Evolutionary conservation across 2,329 filamentous ascomycete species (phyloP).

Genomic region (Boeremia lycopersici): DNA sequence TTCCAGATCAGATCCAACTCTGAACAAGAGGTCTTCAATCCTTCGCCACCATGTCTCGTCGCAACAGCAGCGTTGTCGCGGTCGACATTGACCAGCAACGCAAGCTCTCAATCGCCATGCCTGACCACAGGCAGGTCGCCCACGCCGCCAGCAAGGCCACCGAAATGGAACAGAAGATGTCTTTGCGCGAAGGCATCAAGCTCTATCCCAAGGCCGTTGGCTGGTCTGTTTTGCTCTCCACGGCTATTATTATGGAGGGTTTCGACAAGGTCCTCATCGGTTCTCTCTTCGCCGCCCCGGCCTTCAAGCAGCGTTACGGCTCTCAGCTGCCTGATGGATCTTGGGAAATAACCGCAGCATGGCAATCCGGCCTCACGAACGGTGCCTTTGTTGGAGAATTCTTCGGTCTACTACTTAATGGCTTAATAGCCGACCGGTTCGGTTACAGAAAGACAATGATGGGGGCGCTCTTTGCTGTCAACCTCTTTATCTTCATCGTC

Average conservation of each 20-base stretch:
- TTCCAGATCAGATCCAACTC: constrained; percentile 18
- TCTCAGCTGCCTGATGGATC: constrained; percentile 43
- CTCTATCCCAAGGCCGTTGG: constrained; percentile 85
- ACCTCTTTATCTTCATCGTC: constrained; percentile 44
- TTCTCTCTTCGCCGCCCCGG: constrained; percentile 68
- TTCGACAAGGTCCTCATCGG: constrained; percentile 82
- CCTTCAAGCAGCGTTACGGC: constrained; percentile 54
- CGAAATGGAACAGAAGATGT: constrained; percentile 55
- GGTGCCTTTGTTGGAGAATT: constrained; percentile 54
- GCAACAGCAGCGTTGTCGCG: constrained; percentile 41
- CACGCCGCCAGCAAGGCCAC: constrained; percentile 47
- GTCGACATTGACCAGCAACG: constrained; percentile 40
- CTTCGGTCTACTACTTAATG: constrained; percentile 54
- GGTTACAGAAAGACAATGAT: constrained; percentile 50
- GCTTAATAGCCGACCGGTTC: constrained; percentile 51
- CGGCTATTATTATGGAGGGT: constrained; percentile 88
- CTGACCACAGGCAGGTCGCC: constrained; percentile 35
- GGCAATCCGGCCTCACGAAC: constrained; percentile 56
- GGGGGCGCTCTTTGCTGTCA: constrained; percentile 38
- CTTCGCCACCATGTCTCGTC: constrained; percentile 36
- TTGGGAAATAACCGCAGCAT: constrained; percentile 52
- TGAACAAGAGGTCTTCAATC: constrained; percentile 17
- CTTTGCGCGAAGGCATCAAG: constrained; percentile 72
- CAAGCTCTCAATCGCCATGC: constrained; percentile 36
- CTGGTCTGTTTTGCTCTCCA: constrained; percentile 84